Conservation (phyloP, 192 early-diverging fungal species). For the Mortierella claussenii region DNA sequence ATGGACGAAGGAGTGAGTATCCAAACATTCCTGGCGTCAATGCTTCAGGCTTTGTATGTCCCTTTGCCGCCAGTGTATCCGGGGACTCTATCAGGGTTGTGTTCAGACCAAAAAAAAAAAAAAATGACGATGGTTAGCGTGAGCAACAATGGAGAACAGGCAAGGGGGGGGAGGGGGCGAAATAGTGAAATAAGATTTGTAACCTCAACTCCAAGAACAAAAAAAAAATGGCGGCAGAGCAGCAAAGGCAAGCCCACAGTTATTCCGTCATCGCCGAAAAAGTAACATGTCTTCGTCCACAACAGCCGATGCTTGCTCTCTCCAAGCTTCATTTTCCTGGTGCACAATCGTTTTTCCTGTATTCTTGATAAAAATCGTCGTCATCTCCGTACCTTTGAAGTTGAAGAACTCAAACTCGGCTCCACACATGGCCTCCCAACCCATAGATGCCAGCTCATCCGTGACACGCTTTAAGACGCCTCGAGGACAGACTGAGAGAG, state of each 20-base stretch:
- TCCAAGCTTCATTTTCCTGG: too few relatives aligned
- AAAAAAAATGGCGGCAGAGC: background rate
- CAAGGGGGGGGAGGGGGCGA: too few relatives aligned
- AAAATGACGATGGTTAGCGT: too few relatives aligned
- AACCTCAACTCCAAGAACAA: too few relatives aligned
- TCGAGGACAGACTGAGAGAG: conserved; percentile 74
- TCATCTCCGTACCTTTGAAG: conserved; percentile 86
- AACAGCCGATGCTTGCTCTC: too few relatives aligned
- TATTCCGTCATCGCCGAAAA: too few relatives aligned
- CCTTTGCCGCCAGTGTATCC: conserved; percentile 69
- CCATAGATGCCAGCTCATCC: conserved; percentile 72
- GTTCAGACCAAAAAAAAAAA: background rate
- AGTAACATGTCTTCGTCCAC: too few relatives aligned
- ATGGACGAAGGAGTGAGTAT: conserved; percentile 76
- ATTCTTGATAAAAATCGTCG: too few relatives aligned
- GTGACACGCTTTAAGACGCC: conserved; percentile 57
- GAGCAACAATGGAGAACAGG: too few relatives aligned
- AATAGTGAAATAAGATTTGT: too few relatives aligned
- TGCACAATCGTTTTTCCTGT: too few relatives aligned
- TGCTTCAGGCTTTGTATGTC: conserved; percentile 62
- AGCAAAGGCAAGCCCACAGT: too few relatives aligned
- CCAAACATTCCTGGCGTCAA: conserved; percentile 88
- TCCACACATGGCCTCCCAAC: conserved; percentile 64
- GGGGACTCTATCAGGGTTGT: conserved; percentile 67
- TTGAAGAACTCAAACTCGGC: conserved; percentile 84